These are phyloP conservation scores for Rhizopogon salebrosus DNA, from an alignment of 768 basidiomycete species.

Conservation along the genomic window DNA sequence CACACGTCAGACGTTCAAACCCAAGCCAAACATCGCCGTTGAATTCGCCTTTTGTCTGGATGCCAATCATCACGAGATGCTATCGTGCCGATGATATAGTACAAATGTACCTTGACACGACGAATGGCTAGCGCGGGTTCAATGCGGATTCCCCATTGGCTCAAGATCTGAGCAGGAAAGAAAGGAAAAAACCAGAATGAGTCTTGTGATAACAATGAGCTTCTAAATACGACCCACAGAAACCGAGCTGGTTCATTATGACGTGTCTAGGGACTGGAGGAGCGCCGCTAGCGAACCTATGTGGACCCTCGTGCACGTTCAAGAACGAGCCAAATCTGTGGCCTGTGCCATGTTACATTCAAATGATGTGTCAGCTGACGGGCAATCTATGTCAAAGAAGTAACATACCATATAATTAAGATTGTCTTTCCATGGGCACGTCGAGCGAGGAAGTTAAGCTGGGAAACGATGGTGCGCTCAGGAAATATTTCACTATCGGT, in stretches of 20 bases:
- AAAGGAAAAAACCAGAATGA: conserved; percentile 9
- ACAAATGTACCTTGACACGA: conserved; percentile 39
- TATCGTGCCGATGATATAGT: conserved; percentile 2
- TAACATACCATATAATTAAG: conserved; percentile 67
- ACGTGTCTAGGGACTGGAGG: conserved; percentile 83
- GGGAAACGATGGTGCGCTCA: conserved; percentile 76
- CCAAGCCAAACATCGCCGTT: conserved; percentile 79
- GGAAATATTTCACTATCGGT: conserved; percentile 90
- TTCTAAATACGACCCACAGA: conserved; percentile 49
- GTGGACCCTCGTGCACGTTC: conserved; percentile 80
- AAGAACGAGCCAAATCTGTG: conserved; percentile 88
- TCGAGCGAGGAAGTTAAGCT: conserved; percentile 86
- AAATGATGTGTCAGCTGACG: conserved; percentile 11
- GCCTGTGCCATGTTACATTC: conserved; percentile 77
- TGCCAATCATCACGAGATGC: conserved; percentile 5
- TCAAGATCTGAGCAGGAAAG: conserved; percentile 76
- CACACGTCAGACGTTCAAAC: conserved; percentile 89
- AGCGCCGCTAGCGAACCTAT: conserved; percentile 65
- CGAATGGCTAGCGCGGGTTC: conserved; percentile 82
- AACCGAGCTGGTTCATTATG: conserved; percentile 93
- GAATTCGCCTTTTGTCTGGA: conserved; percentile 64
- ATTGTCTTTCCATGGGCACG: conserved; percentile 85
- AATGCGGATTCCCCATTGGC: conserved; percentile 86
- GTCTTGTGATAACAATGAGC: conserved; percentile 5
- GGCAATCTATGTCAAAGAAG: conserved; percentile 5